Conservation (phyloP, 2,329 filamentous ascomycete species). For the Ceratocystis destructans region DNA sequence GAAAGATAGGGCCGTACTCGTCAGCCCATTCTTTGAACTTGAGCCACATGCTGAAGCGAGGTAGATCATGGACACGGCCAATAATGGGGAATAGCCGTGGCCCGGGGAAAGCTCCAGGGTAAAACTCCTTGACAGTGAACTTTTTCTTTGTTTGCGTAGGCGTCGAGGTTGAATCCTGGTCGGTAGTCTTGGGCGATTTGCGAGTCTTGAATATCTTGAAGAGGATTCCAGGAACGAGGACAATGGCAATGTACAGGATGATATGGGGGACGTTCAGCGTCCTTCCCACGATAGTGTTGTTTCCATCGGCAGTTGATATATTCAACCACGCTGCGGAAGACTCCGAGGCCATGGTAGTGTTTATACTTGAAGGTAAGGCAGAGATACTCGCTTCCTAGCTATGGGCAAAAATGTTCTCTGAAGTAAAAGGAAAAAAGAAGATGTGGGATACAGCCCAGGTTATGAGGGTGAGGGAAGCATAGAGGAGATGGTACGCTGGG, state of each 20-base stretch:
- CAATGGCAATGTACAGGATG: conserved; percentile 33
- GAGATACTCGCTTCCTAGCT: neutral
- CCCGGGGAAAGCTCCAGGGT: conserved; percentile 30
- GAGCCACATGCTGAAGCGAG: conserved; percentile 35
- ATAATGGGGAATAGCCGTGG: conserved; percentile 36
- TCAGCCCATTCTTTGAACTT: conserved; percentile 38
- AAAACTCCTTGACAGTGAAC: conserved; percentile 22
- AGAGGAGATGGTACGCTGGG: neutral
- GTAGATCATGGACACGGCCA: conserved; percentile 36
- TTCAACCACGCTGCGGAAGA: conserved; percentile 16
- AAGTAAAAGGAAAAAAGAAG: neutral
- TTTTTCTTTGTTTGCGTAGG: neutral
- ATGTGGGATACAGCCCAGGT: neutral
- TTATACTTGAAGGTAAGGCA: neutral
- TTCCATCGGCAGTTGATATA: neutral
- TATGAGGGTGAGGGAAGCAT: neutral
- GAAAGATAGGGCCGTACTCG: conserved; percentile 32
- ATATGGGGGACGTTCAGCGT: conserved; percentile 31
- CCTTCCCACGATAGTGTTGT: conserved; percentile 15
- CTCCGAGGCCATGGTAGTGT: conserved; percentile 16
- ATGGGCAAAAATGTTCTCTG: neutral
- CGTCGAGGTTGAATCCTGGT: neutral
- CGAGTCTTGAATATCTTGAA: conserved; percentile 31
- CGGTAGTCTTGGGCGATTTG: conserved; percentile 22
- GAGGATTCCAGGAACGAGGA: conserved; percentile 30